Evolutionary conservation across 2,329 filamentous ascomycete species (phyloP), one percentile per base, ranked within the genome.

Genomic region (Diaporthe sp.): DNA sequence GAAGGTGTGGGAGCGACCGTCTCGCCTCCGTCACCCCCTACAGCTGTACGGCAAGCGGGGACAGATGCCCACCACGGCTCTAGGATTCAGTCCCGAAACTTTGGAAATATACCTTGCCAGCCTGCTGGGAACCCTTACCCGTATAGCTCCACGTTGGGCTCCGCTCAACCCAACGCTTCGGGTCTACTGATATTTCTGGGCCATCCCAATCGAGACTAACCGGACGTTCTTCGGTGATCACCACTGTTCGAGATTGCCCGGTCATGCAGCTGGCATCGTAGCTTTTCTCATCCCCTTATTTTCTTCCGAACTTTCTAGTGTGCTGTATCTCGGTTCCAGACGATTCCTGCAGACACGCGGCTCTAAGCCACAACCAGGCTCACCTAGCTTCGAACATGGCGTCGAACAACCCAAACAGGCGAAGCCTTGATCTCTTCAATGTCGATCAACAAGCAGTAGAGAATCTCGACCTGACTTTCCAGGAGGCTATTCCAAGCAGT

Each of bases 401-500:
- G 50, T 47, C n/a, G 5, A 70, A 70, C 51, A 73, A 75, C 22
- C 66, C 74, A 22, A 68, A 75, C 27, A 59, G 71, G 50, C 71
- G 65, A 53, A 73, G 71, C 53, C 39, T 73, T 4, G 73, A 69
- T 22, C 47, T 73, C 44, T 71, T 73, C 42, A 75, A 73, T 22
- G 42, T 55, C 51, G 74, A 73, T 15, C 65, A 71, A 55, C n/a
- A 70, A 30, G 51, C 71, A 61, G 50, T 71, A 19, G 66, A 47
- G 39, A 51, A 73, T 9, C 70, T 75, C 58, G 66, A 75, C n/a
- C 73, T 75, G 37, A 71, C 42, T 55, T 75, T 75, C n/a, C 37
- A 42, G 22, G 42, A 75, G 17, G 63, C 44, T 59, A 22, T 73
- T 39, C 63, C 44, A 51, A 35, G 44, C 44, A 73, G 66, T n/a